Conservation (phyloP, 495 filamentous ascomycete genomes). For the Eremomyces bilateralis region DNA sequence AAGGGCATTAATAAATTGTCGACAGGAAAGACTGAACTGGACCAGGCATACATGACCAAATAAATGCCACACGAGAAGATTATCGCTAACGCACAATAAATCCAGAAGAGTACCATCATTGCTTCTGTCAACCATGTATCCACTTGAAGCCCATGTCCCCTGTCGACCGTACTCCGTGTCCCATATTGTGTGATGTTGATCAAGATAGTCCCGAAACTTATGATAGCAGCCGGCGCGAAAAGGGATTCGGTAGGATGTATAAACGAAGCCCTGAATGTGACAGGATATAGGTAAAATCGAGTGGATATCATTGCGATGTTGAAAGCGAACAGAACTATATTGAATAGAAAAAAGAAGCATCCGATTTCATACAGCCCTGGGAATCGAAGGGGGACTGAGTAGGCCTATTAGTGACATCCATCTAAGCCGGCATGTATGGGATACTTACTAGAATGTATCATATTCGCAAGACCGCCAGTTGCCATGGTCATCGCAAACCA, state of each 20-base stretch:
- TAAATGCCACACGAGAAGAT: conserved; percentile 48
- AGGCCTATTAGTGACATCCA: conserved; percentile 1
- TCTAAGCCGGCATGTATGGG: background rate
- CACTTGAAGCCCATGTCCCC: conserved; percentile 33
- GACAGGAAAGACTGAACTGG: background rate
- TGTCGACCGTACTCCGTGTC: too few relatives aligned
- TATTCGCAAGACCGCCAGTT: conserved; percentile 66
- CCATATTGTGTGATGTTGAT: conserved; percentile 69
- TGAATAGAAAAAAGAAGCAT: conserved; percentile 51
- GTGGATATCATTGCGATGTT: conserved; percentile 45
- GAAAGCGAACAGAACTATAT: conserved; percentile 46
- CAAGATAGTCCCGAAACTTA: conserved; percentile 52
- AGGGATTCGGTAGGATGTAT: conserved; percentile 60
- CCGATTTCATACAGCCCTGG: conserved; percentile 50
- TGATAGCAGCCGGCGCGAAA: conserved; percentile 54
- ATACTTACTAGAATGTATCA: conserved; percentile 41
- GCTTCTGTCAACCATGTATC: conserved; percentile 48
- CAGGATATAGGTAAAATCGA: conserved; percentile 48
- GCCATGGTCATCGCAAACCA: conserved; percentile 40
- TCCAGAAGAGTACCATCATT: conserved; percentile 51
- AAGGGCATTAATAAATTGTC: background rate
- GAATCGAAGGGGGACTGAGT: conserved; percentile 44
- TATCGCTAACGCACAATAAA: conserved; percentile 42
- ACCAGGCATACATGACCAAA: conserved; percentile 33
- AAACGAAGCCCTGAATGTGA: conserved; percentile 50